Conservation (phyloP, 2,329 filamentous ascomycete species). For the Aaosphaeria pasadenensis region DNA sequence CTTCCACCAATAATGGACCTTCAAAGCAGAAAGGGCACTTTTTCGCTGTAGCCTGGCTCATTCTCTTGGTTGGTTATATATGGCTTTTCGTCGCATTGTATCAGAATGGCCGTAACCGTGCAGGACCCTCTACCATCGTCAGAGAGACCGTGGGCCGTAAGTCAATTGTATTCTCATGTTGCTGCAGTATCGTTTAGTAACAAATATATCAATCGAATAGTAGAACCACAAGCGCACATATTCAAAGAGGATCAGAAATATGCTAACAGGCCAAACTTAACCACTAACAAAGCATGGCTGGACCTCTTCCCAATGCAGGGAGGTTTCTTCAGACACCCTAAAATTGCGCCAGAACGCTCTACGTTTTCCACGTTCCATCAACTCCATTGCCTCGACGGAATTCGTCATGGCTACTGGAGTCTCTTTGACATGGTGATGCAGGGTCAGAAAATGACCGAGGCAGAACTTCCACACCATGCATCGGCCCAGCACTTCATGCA, state of each 20-base stretch:
- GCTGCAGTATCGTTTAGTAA: too few species aligned
- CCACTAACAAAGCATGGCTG: constrained; percentile 8
- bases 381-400: constrained; percentile 12
- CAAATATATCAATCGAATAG: neutral
- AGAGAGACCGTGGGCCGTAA: too few species aligned
- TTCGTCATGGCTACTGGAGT: constrained; percentile 11
- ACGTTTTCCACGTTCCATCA: constrained; percentile 14
- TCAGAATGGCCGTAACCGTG: too few species aligned
- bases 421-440: constrained; percentile 1
- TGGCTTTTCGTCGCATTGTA: too few species aligned
- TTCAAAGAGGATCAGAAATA: constrained; percentile 2
- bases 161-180: too few species aligned
- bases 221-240: neutral
- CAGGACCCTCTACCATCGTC: too few species aligned
- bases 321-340: constrained; percentile 12
- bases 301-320: constrained; percentile 8
- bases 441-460: constrained; percentile 1
- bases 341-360: constrained; percentile 3
- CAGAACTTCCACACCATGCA: constrained; percentile 4
- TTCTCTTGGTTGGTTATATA: too few species aligned
- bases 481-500: constrained; percentile 6
- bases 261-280: constrained; percentile 2
- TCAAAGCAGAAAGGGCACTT: too few species aligned
- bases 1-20: too few species aligned
- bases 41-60: too few species aligned